phyloP scores from a whole-genome alignment of 352 stramenopile genomes.

The Pythium dissotocum region DNA sequence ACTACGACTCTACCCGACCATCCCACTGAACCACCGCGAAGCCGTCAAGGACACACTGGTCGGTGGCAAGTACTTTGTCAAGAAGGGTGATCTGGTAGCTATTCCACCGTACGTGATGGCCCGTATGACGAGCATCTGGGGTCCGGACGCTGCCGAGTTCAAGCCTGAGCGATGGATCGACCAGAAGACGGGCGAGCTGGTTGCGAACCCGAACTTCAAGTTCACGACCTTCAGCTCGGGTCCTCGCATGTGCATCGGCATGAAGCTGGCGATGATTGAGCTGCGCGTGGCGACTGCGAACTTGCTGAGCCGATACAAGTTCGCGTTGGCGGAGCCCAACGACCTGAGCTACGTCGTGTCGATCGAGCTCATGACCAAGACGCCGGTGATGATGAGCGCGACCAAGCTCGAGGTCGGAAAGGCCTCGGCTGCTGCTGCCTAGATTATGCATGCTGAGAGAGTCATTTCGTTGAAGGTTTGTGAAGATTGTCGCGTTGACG shows the following conservation, averaged over 20 bases:
- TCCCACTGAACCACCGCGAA: slow-evolving; percentile 58
- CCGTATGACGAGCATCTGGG: slow-evolving; percentile 37
- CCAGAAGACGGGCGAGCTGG: slow-evolving; percentile 7
- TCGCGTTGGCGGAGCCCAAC: slow-evolving; percentile 24
- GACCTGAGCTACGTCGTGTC: slow-evolving; percentile 15
- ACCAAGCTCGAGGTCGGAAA: neutral
- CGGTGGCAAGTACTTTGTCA: slow-evolving; percentile 26
- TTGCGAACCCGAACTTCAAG: slow-evolving; percentile 13
- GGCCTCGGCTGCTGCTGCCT: neutral
- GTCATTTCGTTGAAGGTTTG: neutral
- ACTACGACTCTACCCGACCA: slow-evolving; percentile 60
- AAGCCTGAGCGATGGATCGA: slow-evolving; percentile 61
- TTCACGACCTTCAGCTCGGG: slow-evolving; percentile 46
- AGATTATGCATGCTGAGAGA: neutral
- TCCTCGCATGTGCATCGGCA: slow-evolving; percentile 46
- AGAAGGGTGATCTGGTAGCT: slow-evolving; percentile 26
- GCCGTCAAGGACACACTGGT: slow-evolving; percentile 56
- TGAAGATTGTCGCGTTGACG: too few species aligned
- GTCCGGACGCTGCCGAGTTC: slow-evolving; percentile 50
- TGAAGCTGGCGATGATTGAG: slow-evolving; percentile 53
- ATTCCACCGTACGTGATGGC: slow-evolving; percentile 41
- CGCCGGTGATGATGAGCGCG: slow-evolving; percentile 21
- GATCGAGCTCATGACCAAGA: slow-evolving; percentile 14
- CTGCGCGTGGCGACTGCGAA: slow-evolving; percentile 20
- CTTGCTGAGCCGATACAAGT: slow-evolving; percentile 22